Conservation (phyloP, 2,329 filamentous ascomycete species). For the Fusarium sp. region DNA sequence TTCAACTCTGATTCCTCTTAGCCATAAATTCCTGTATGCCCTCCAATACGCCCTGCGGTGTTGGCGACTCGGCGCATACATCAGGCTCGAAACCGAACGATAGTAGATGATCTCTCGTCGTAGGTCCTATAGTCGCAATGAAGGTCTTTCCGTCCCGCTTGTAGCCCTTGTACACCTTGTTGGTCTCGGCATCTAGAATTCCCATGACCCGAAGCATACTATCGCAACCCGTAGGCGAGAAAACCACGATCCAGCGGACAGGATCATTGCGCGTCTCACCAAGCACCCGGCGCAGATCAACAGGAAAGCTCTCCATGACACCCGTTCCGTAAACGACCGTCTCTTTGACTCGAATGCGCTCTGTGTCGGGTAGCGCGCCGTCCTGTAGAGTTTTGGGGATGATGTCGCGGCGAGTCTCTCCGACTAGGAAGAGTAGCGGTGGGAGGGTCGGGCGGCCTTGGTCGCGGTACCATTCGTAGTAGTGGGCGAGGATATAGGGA, state of each 20-base stretch:
- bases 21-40: conserved; percentile 67
- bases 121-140: conserved; percentile 92
- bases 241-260: conserved; percentile 80
- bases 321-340: conserved; percentile 88
- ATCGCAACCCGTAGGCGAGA: conserved; percentile 75
- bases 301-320: conserved; percentile 81
- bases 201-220: conserved; percentile 68
- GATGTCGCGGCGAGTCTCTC: conserved; percentile 88
- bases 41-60: conserved; percentile 79
- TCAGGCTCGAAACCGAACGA: conserved; percentile 77
- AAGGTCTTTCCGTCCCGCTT: conserved; percentile 62
- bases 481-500: conserved; percentile 82
- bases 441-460: conserved; percentile 61
- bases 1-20: conserved; percentile 28
- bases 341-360: conserved; percentile 78
- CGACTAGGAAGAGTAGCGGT: conserved; percentile 86
- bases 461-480: conserved; percentile 66
- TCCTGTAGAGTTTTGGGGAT: conserved; percentile 85
- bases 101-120: conserved; percentile 81
- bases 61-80: conserved; percentile 85
- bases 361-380: conserved; percentile 58
- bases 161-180: conserved; percentile 51
- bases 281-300: conserved; percentile 70
- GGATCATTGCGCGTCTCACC: conserved; percentile 55
- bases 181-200: conserved; percentile 61